phyloP scores from a whole-genome alignment of 2,329 filamentous ascomycete species.

The Periconia sp. region DNA sequence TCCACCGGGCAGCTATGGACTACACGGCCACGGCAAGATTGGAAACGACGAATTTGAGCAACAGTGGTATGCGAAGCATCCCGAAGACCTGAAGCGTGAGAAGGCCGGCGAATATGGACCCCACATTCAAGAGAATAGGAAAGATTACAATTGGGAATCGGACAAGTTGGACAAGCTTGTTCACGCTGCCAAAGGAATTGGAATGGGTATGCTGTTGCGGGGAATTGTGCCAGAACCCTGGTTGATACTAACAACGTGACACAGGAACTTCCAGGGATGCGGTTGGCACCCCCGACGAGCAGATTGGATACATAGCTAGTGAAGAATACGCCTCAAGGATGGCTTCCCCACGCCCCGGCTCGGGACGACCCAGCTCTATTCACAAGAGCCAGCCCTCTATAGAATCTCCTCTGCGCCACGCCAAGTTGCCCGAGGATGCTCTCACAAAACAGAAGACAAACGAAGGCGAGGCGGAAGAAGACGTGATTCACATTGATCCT shows the following conservation, averaged over 20 bases:
- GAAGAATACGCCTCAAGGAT: conserved; percentile 82
- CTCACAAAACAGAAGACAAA: conserved; percentile 36
- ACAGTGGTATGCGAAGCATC: conserved; percentile 91
- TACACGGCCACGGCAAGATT: conserved; percentile 81
- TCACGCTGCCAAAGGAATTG: conserved; percentile 62
- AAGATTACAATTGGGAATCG: conserved; percentile 83
- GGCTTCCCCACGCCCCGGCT: conserved; percentile 64
- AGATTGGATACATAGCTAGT: conserved; percentile 83
- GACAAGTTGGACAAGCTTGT: conserved; percentile 91
- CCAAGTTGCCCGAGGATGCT: conserved; percentile 51
- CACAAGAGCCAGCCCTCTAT: conserved; percentile 46
- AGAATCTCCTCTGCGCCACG: conserved; percentile 56
- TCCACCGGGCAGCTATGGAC: conserved; percentile 88
- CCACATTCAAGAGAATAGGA: conserved; percentile 60
- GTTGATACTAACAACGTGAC: conserved; percentile 51
- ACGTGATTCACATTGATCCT: conserved; percentile 78
- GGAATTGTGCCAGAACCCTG: conserved; percentile 22
- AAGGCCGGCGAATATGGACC: conserved; percentile 68
- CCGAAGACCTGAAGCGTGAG: conserved; percentile 73
- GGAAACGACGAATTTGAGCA: conserved; percentile 82
- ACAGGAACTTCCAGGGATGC: conserved; percentile 66
- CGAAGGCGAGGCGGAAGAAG: conserved; percentile 56
- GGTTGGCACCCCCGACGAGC: conserved; percentile 80
- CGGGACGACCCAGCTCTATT: conserved; percentile 48
- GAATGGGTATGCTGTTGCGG: conserved; percentile 46